phyloP scores from a whole-genome alignment of 257 asterid species.

The Sherardia arvensis region DNA sequence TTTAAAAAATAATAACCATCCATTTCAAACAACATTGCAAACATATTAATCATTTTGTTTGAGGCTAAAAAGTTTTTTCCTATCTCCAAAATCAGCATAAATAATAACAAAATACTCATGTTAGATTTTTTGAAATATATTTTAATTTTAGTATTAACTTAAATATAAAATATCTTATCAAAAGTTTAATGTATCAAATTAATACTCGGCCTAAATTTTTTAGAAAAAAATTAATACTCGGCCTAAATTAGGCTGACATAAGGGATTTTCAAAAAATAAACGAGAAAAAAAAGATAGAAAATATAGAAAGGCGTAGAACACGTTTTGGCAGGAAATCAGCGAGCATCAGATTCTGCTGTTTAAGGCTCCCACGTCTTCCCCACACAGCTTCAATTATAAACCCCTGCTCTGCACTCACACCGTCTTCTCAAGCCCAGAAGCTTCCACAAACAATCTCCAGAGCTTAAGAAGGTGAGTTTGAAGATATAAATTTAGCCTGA shows the following conservation, averaged over 20 bases:
- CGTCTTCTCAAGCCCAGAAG: background rate
- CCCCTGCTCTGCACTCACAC: background rate
- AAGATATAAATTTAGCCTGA: background rate
- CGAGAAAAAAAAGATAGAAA: background rate
- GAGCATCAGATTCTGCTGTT: background rate
- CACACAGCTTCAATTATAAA: background rate
- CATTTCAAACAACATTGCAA: too few relatives aligned
- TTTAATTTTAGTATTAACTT: too few relatives aligned
- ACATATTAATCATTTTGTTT: background rate
- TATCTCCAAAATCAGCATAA: background rate
- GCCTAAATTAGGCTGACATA: too few relatives aligned
- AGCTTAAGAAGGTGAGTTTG: background rate
- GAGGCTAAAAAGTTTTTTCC: background rate
- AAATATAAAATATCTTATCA: too few relatives aligned
- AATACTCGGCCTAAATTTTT: too few relatives aligned
- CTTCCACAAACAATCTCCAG: background rate
- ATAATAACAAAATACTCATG: background rate
- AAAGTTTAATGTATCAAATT: too few relatives aligned
- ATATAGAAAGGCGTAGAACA: too few relatives aligned
- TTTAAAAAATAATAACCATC: too few relatives aligned
- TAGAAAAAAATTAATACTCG: too few relatives aligned
- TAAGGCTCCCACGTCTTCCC: slow-evolving; percentile 4
- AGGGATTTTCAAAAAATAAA: too few relatives aligned
- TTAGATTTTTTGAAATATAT: too few relatives aligned
- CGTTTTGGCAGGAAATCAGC: background rate